Conservation (phyloP, 2,329 filamentous ascomycete species). For the Biscogniauxia sp. region DNA sequence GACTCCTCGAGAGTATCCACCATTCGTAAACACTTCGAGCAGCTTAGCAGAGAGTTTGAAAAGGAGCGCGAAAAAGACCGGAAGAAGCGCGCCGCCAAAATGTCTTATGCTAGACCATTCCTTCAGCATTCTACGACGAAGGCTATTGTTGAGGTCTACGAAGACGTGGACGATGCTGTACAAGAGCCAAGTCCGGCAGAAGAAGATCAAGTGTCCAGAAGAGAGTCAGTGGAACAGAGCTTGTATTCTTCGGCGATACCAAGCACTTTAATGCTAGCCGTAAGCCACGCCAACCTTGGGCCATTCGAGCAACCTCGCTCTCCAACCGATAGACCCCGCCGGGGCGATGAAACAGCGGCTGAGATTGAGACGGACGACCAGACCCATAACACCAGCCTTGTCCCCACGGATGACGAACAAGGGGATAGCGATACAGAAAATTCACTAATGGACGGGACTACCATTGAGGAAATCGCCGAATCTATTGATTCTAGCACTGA, state of each 20-base stretch:
- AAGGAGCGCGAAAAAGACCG: constrained; percentile 87
- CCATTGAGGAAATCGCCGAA: constrained; percentile 61
- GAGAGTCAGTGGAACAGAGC: constrained; percentile 34
- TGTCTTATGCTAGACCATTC: constrained; percentile 73
- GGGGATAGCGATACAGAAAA: constrained; percentile 70
- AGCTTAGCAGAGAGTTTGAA: constrained; percentile 93
- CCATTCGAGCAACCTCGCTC: constrained; percentile 7
- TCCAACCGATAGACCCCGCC: constrained; percentile 28
- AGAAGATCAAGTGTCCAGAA: constrained; percentile 51
- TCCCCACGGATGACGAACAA: constrained; percentile 67
- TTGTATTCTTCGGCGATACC: constrained; percentile 18
- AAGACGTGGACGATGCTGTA: constrained; percentile 89
- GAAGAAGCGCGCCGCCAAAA: constrained; percentile 74
- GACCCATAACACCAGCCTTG: constrained; percentile 50
- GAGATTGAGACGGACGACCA: constrained; percentile 44
- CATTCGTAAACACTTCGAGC: constrained; percentile 94
- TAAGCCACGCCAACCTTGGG: constrained; percentile 10
- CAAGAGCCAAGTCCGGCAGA: constrained; percentile 70
- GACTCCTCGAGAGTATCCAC: constrained; percentile 81
- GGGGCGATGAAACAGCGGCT: constrained; percentile 32
- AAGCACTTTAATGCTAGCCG: constrained; percentile 9
- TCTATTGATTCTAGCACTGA: constrained; percentile 60
- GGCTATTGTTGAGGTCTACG: constrained; percentile 93
- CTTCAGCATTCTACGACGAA: constrained; percentile 86
- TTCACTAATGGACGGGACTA: constrained; percentile 65